Evolutionary conservation across 805 yeast genomes (phyloP), one percentile per base, ranked within the genome.

Genomic region (Lipomyces sp.): DNA sequence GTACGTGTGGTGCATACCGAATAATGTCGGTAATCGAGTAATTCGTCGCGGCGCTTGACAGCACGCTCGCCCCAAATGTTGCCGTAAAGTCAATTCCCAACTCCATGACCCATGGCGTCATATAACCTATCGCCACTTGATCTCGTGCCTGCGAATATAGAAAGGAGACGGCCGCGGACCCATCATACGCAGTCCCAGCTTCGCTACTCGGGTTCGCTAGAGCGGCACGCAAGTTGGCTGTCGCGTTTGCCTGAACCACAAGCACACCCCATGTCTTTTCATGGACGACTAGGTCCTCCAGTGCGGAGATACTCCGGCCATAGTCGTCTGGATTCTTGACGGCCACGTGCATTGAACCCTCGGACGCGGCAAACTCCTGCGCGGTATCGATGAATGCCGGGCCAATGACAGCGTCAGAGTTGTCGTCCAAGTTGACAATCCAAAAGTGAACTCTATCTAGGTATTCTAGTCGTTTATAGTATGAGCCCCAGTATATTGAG

Each of bases 81-180:
- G 45, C 33, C 19, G 59, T 45, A 47, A 70, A 75, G 8, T 60
- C 39, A 0, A 43, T 44, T 41, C 73, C 74, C 21, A 83, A 63
- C 1, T 39, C 48, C 13, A 60, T 51, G n/a, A 81, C 53, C 4
- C 73, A 62, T 0, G 82, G 79, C 0, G 70, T 61, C 10, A 82
- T 71, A 43, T 73, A 75, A 2, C 73, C 59, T 70, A 82, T 72
- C 31, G 76, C 74, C 18, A 70, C 56, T 34, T 78, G 72, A 63
- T 84, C 91, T 59, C 89, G 70, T 4, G 83, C 87, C 0, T 84
- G 74, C 63, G 82, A 86, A 62, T 77, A 83, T 39, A 73, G 63
- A 5, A 72, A 65, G n/a, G 69, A 61, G 4, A 80, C 65, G 35
- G 74, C 59, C 45, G 64, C 61, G 31, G 49, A 18, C 59, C 65